Base-by-base conservation (phyloP, 331 rosid species). In the Cydonia oblonga region DNA sequence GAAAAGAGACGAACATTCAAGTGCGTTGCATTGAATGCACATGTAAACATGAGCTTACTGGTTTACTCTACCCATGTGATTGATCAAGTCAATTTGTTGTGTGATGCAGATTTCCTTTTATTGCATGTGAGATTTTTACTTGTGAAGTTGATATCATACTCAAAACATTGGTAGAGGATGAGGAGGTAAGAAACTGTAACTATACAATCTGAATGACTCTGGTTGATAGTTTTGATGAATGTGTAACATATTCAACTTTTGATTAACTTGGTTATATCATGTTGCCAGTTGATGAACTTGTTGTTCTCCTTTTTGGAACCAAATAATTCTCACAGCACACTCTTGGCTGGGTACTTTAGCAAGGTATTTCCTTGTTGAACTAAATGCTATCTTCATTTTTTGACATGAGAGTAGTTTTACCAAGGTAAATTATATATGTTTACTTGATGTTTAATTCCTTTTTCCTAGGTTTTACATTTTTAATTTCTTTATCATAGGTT, bases 341-440 rank as follows among this genome's bases (percentile, higher is more conserved):
- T 86, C 69, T 82, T 95, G 76, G 99, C 99, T 75, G 99, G 99
- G 77, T 95, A 91, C 84, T 91, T 95, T 78, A 88, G 99, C 89
- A 95, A 95, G 99, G 99, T 95, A 86, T 71, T 51, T 35, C 60
- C 81, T 69, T 78, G 25, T 72, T 73, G 67, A 75, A 73, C 22
- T 32, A 73, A 72, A 74, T 76, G 70, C 28, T 61, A 69, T 72
- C 46, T 57, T 44, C 42, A 57, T 75, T 28, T 61, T 44, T 61
- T 23, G 32, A 59, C 13, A 7, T 68, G 61, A 61, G 51, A 35
- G 40, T 26, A 18, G 2, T 35, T 65, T 72, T 68, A 24, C 53
- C 3, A 6, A 28, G 7, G 16, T 57, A 12, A 35, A 38, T 49
- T 24, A 14, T 13, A 35, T 29, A n/a, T 42, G 54, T 9, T 6